Evolutionary conservation across 1,139 yeast species (phyloP).

Genomic region (Meyerozyma carpophila): DNA sequence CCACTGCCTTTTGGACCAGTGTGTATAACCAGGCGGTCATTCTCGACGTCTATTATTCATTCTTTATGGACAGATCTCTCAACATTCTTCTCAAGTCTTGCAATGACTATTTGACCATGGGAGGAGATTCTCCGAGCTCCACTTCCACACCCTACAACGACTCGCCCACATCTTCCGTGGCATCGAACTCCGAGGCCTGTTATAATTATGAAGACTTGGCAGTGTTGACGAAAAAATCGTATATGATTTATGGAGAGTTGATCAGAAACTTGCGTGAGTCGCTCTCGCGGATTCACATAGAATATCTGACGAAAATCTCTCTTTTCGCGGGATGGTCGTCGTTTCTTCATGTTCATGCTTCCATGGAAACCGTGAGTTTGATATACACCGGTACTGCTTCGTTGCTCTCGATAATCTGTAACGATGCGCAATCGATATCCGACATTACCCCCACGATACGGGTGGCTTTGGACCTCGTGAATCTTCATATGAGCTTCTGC

Average conservation of each 20-base stretch:
- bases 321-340: slow-evolving; percentile 35
- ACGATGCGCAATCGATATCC: slow-evolving; percentile 14
- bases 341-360: slow-evolving; percentile 28
- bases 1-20: slow-evolving; percentile 24
- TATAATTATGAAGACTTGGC: slow-evolving; percentile 27
- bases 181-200: slow-evolving; percentile 4
- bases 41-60: slow-evolving; percentile 25
- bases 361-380: slow-evolving; percentile 27
- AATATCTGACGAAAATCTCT: slow-evolving; percentile 34
- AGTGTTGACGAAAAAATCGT: slow-evolving; percentile 29
- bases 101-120: slow-evolving; percentile 15
- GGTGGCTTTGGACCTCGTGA: slow-evolving; percentile 21
- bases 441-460: slow-evolving; percentile 24
- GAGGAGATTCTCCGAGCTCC: slow-evolving; percentile 13
- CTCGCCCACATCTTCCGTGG: slow-evolving; percentile 4
- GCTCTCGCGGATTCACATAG: slow-evolving; percentile 25
- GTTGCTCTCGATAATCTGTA: slow-evolving; percentile 22
- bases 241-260: slow-evolving; percentile 28
- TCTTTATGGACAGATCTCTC: slow-evolving; percentile 35
- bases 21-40: slow-evolving; percentile 23
- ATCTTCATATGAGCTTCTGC: slow-evolving; percentile 21
- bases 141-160: slow-evolving; percentile 2
- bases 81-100: slow-evolving; percentile 27
- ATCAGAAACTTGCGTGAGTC: slow-evolving; percentile 31
- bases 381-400: slow-evolving; percentile 34